phyloP scores from a whole-genome alignment of 768 basidiomycete species.

The Gymnopilus junonius region DNA sequence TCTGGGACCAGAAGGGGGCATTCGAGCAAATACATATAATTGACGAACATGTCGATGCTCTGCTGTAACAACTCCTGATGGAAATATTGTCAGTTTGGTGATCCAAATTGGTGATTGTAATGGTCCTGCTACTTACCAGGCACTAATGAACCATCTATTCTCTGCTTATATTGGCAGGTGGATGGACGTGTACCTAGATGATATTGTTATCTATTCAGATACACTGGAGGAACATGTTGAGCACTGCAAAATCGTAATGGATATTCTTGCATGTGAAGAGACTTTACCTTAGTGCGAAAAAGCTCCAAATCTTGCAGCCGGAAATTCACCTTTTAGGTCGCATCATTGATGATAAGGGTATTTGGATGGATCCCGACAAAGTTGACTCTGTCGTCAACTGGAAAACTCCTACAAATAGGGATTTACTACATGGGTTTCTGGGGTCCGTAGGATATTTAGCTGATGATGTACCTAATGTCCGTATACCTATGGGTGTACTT shows the following conservation, averaged over 20 bases:
- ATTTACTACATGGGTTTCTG: constrained; percentile 37
- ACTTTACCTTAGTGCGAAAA: constrained; percentile 40
- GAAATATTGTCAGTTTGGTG: constrained; percentile 48
- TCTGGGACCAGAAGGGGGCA: no score
- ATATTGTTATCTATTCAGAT: constrained; percentile 48
- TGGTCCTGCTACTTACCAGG: no score
- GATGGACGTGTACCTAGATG: constrained; percentile 45
- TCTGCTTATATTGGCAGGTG: constrained; percentile 34
- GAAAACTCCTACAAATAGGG: constrained; percentile 37
- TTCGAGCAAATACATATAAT: constrained; percentile 45
- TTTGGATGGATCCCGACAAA: constrained; percentile 51
- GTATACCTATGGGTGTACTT: constrained; percentile 43
- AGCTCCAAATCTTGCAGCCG: constrained; percentile 34
- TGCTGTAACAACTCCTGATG: constrained; percentile 39
- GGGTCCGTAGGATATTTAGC: constrained; percentile 34
- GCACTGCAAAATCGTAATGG: constrained; percentile 34
- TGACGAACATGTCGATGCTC: constrained; percentile 26
- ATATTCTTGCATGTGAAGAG: constrained; percentile 35
- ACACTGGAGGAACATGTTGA: constrained; percentile 36
- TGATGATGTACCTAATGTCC: constrained; percentile 32
- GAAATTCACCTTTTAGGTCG: constrained; percentile 32
- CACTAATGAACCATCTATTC: no score
- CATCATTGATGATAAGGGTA: constrained; percentile 38
- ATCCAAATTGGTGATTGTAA: no score
- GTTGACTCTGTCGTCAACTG: constrained; percentile 40